A percentile compares a stretch with the other conserved stretches of the same genome.
Conservation (phyloP, 495 filamentous ascomycete genomes). For the Bacidia rubella region DNA sequence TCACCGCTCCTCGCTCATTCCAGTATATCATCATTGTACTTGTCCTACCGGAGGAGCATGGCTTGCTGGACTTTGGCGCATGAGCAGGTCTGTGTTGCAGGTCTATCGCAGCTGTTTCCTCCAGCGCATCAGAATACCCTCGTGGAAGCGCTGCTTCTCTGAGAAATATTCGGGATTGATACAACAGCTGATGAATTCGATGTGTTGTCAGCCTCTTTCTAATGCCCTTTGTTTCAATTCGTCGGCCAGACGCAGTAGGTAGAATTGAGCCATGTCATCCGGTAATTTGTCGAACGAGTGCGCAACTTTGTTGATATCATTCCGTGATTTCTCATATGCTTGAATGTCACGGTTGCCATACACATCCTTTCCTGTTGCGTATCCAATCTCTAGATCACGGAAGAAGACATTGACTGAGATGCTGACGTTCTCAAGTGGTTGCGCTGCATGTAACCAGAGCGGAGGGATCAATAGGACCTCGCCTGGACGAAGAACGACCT, state of each 20-base stretch:
- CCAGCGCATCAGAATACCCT: too few species aligned
- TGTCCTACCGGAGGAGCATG: too few species aligned
- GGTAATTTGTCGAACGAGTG: conserved; percentile 57
- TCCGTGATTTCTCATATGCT: conserved; percentile 68
- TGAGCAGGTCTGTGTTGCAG: too few species aligned
- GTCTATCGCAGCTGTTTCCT: too few species aligned
- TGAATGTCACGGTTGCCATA: conserved; percentile 81
- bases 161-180: too few species aligned
- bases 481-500: conserved; percentile 49
- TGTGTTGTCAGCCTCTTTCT: not conserved
- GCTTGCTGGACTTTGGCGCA: too few species aligned
- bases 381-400: conserved; percentile 50
- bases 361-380: conserved; percentile 66
- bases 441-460: conserved; percentile 66
- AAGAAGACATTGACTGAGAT: conserved; percentile 83
- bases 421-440: conserved; percentile 46
- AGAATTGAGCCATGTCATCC: conserved; percentile 54
- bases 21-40: too few species aligned
- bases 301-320: conserved; percentile 52
- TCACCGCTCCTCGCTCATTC: too few species aligned
- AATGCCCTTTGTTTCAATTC: conserved; percentile 39
- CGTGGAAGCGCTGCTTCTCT: too few species aligned
- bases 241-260: conserved; percentile 57
- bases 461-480: conserved; percentile 73
- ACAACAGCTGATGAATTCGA: too few species aligned